These are phyloP conservation scores for Phytophthora pinifolia DNA, from an alignment of 352 stramenopile species.

Conservation along the genomic window DNA sequence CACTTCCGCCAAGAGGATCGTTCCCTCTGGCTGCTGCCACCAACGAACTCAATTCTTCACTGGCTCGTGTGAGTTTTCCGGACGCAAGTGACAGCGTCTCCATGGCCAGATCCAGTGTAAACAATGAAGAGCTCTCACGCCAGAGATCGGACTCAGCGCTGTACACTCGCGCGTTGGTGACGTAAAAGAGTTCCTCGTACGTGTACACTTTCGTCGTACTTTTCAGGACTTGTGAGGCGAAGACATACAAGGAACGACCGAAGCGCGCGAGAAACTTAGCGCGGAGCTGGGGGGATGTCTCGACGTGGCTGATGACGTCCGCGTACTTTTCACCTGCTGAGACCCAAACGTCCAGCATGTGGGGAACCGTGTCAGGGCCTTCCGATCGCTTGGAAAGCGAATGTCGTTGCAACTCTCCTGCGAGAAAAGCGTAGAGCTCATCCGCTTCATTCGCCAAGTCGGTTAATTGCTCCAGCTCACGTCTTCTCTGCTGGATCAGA, in stretches of 20 bases:
- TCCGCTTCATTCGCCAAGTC: conserved; percentile 51
- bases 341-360: conserved; percentile 72
- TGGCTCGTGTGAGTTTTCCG: conserved; percentile 50
- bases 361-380: conserved; percentile 36
- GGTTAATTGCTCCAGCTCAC: conserved; percentile 25
- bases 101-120: conserved; percentile 52
- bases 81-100: conserved; percentile 67
- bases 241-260: conserved; percentile 58
- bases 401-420: conserved; percentile 44
- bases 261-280: conserved; percentile 48
- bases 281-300: conserved; percentile 26
- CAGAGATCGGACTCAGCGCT: conserved; percentile 38
- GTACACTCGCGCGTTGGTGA: conserved; percentile 62
- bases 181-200: conserved; percentile 58
- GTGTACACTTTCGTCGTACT: conserved; percentile 57
- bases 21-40: conserved; percentile 10
- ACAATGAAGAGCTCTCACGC: conserved; percentile 30
- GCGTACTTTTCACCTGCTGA: conserved; percentile 70
- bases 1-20: conserved; percentile 9
- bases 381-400: conserved; percentile 33
- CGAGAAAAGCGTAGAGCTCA: conserved; percentile 62
- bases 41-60: conserved; percentile 26
- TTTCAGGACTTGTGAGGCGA: conserved; percentile 61
- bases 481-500: conserved; percentile 5
- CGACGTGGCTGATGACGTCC: conserved; percentile 46